phyloP scores from a whole-genome alignment of 1,284 basidiomycete genomes.

The Ceratobasidium sp. region DNA sequence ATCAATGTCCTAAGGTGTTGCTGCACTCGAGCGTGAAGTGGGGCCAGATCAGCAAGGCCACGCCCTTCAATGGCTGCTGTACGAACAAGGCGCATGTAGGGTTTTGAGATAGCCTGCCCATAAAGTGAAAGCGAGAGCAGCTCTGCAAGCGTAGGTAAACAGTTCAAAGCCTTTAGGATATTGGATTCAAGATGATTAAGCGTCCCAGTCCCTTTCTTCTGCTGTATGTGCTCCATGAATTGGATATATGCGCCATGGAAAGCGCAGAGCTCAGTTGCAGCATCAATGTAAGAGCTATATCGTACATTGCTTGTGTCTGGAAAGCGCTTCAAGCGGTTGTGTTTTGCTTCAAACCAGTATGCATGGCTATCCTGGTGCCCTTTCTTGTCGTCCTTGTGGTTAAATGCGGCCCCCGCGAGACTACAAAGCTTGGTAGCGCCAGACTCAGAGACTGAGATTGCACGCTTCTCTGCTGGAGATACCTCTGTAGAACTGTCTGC shows the following conservation, averaged over 20 bases:
- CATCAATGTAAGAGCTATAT: conserved; percentile 36
- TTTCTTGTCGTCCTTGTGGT: conserved; percentile 58
- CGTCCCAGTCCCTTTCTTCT: conserved; percentile 51
- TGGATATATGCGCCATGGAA: conserved; percentile 14
- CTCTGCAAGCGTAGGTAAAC: conserved; percentile 57
- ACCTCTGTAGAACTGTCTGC: background rate
- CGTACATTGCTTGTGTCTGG: conserved; percentile 38
- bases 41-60: conserved; percentile 21
- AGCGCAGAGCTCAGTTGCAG: conserved; percentile 29
- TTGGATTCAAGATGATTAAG: conserved; percentile 56
- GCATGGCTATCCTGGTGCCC: conserved; percentile 53
- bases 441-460: conserved; percentile 9
- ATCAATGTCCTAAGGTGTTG: conserved; percentile 53
- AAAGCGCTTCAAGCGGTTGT: conserved; percentile 6
- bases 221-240: conserved; percentile 21
- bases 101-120: conserved; percentile 54
- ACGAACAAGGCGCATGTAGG: conserved; percentile 55
- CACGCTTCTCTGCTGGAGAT: conserved; percentile 14
- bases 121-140: conserved; percentile 57
- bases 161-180: conserved; percentile 54
- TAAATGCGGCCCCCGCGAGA: conserved; percentile 54
- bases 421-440: conserved; percentile 55
- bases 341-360: conserved; percentile 50
- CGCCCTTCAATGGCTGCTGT: conserved; percentile 42
- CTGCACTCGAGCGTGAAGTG: conserved; percentile 17